Conservation (phyloP, 1,139 yeast species). For the Wickerhamomyces sp. region DNA sequence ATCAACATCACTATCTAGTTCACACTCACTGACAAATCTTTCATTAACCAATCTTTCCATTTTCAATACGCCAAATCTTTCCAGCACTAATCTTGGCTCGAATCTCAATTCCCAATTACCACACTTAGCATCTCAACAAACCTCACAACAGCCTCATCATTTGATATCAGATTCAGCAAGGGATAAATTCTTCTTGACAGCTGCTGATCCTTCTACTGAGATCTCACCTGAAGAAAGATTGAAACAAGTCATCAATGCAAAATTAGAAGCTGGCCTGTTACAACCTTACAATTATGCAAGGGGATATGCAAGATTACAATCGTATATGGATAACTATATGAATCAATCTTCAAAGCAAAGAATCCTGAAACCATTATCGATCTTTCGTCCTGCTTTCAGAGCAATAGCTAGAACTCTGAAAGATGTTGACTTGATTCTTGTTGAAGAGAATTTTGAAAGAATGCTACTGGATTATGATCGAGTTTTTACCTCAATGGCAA, state of each 20-base stretch:
- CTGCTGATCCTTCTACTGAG: constrained; percentile 96
- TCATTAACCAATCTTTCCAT: constrained; percentile 19
- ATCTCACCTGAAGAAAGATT: constrained; percentile 92
- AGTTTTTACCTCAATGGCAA: constrained; percentile 95
- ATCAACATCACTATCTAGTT: constrained; percentile 1
- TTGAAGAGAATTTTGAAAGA: constrained; percentile 91
- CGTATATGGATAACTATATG: constrained; percentile 93
- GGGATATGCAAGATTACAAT: constrained; percentile 86
- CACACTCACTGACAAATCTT: constrained; percentile 23
- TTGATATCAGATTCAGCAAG: constrained; percentile 74
- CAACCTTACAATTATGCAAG: constrained; percentile 93
- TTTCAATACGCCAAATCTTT: constrained; percentile 19
- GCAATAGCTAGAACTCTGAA: constrained; percentile 88
- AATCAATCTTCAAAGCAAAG: constrained; percentile 78
- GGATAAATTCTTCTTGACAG: constrained; percentile 90
- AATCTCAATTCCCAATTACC: constrained; percentile 1
- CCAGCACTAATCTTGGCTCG: constrained; percentile 7
- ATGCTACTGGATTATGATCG: constrained; percentile 92
- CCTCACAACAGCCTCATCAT: constrained; percentile 9
- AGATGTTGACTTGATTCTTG: constrained; percentile 87
- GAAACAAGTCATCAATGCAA: constrained; percentile 94
- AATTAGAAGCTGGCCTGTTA: constrained; percentile 85
- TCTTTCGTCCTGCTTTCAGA: constrained; percentile 89
- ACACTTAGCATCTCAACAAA: constrained; percentile 8
- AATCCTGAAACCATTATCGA: constrained; percentile 80